Base-by-base conservation (phyloP, 192 early-diverging fungal species). In the Coemansia sp. region DNA sequence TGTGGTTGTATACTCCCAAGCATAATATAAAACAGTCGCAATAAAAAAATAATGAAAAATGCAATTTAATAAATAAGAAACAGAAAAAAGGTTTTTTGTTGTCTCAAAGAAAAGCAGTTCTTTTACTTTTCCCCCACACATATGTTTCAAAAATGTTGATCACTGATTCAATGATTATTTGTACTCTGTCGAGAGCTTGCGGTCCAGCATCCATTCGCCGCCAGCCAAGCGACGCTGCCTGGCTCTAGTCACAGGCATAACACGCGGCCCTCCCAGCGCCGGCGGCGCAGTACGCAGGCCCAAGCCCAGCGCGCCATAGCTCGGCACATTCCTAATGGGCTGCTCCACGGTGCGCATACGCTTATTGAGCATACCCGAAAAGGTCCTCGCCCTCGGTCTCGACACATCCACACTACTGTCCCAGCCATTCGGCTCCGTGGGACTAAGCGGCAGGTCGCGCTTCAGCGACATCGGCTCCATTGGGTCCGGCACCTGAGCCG, bases 401-500 rank as follows among this genome's bases (percentile, higher is more conserved):
- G 33, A 29, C 10, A 16, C 40, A 24, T 47, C 46, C 24, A 24
- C 24, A 24, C 24, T 1, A 24, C 24, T 1, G 24, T 24, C 24
- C 24, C 24, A 24, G 42, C 42, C 3, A 12, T 18, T 47, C 42
- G 7, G 42, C 42, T 43, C 42, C 12, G 42, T 43, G 42, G 74
- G 75, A 43, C 71, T 74, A 5, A 71, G 62, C 38, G 75, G 74
- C 44, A 75, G 57, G 7, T 82, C 80, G 43, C 80, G 80, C 63
- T 82, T 82, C 20, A 75, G 59, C 5, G 73, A 71, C 2, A 15
- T n/a, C 27, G 43, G 2, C 36, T 5, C 20, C 12, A 82, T 18
- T 1, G 75, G 80, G 24, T 82, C 80, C 6, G 65, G 24, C 0
- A 82, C 73, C 47, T 59, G 76, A 10, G 72, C 66, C 0, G 75